These are phyloP conservation scores for Arthrobotrys megalospora DNA, from an alignment of 2,329 filamentous ascomycete genomes.

Conservation along the genomic window DNA sequence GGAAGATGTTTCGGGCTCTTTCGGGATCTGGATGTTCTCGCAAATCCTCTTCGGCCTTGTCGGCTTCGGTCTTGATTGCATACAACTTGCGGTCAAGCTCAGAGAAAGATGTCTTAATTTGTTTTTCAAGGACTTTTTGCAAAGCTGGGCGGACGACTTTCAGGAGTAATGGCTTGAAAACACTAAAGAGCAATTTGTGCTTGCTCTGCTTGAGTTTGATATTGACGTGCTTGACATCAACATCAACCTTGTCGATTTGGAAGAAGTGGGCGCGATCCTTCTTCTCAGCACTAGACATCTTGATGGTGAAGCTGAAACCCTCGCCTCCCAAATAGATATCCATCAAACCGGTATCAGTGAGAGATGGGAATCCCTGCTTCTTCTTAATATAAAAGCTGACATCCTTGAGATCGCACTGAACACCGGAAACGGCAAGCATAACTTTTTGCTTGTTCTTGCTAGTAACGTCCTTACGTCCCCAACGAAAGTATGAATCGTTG, in stretches of 20 bases:
- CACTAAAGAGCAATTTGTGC: constrained; percentile 88
- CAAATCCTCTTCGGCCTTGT: constrained; percentile 78
- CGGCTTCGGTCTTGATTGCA: constrained; percentile 85
- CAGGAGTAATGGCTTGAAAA: constrained; percentile 90
- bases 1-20: constrained; percentile 85
- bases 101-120: constrained; percentile 85
- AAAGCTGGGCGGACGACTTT: constrained; percentile 86
- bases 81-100: constrained; percentile 77
- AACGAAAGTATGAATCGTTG: constrained; percentile 94
- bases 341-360: constrained; percentile 89
- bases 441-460: constrained; percentile 87
- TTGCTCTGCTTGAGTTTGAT: constrained; percentile 95
- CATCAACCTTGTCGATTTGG: constrained; percentile 90
- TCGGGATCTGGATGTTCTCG: constrained; percentile 76
- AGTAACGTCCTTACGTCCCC: constrained; percentile 88
- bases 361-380: constrained; percentile 90
- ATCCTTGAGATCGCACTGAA: constrained; percentile 90
- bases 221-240: constrained; percentile 84
- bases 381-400: constrained; percentile 95
- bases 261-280: constrained; percentile 86
- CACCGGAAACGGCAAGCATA: constrained; percentile 86
- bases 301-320: constrained; percentile 92
- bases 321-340: constrained; percentile 89
- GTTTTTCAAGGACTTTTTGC: constrained; percentile 89
- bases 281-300: constrained; percentile 84